phyloP scores from a whole-genome alignment of 129 eudicot species.

The Ambrosia artemisiifolia region DNA sequence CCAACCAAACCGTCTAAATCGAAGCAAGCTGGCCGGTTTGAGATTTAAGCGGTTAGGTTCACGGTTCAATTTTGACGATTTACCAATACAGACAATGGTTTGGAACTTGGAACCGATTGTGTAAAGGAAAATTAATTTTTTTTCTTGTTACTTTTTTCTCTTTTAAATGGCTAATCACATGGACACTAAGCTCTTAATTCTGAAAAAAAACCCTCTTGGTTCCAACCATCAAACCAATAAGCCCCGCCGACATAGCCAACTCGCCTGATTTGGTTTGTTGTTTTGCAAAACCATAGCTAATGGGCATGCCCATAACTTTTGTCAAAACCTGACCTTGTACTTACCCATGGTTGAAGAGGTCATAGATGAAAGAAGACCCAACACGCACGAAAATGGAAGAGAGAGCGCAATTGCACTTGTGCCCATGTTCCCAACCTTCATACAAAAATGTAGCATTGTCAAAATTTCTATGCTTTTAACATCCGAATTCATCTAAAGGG shows the following conservation, averaged over 20 bases:
- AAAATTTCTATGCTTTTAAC: neutral
- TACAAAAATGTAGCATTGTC: neutral
- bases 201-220: too few species aligned
- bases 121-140: neutral
- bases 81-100: neutral
- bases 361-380: constrained; percentile 81
- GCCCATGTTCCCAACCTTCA: constrained; percentile 79
- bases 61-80: neutral
- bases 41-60: neutral
- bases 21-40: neutral
- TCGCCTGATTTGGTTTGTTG: neutral
- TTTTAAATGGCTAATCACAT: too few species aligned
- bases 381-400: constrained; percentile 88
- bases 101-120: neutral
- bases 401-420: constrained; percentile 80
- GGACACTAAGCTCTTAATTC: too few species aligned
- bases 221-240: neutral
- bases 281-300: neutral
- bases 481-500: neutral
- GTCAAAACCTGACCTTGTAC: neutral
- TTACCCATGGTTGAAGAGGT: constrained; percentile 95
- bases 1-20: neutral
- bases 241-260: neutral
- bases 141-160: too few species aligned
- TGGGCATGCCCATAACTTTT: neutral